Conservation (phyloP, 208 protist genomes). For the Crithidia sp. region DNA sequence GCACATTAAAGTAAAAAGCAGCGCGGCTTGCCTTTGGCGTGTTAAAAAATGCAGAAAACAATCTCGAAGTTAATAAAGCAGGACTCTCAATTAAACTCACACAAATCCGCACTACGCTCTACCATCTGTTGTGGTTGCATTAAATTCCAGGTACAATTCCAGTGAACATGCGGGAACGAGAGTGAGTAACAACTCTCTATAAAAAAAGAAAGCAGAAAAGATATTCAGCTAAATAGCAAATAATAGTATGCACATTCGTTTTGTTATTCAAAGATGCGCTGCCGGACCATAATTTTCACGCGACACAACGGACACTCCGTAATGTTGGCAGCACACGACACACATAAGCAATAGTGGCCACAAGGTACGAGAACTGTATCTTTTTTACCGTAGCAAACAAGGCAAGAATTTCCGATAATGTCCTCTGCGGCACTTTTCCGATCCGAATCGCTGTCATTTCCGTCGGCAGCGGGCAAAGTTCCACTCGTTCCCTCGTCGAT, state of each 20-base stretch:
- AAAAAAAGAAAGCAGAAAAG: slow-evolving; percentile 9
- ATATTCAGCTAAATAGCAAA: not conserved
- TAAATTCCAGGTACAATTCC: too few species aligned
- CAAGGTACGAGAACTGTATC: slow-evolving; percentile 65
- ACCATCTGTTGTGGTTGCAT: too few species aligned
- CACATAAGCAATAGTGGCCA: slow-evolving; percentile 62
- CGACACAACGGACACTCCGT: slow-evolving; percentile 59
- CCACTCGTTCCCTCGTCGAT: slow-evolving; percentile 31
- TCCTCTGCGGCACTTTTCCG: slow-evolving; percentile 20
- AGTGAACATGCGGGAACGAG: too few species aligned
- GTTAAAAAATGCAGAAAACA: too few species aligned
- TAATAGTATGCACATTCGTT: not conserved
- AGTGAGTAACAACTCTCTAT: too few species aligned
- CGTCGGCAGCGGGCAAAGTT: not conserved
- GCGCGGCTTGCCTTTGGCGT: too few species aligned
- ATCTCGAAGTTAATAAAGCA: too few species aligned
- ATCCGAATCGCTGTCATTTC: slow-evolving; percentile 5
- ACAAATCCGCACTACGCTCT: too few species aligned
- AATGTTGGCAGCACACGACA: slow-evolving; percentile 52
- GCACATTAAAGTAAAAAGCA: too few species aligned
- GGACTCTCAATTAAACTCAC: too few species aligned
- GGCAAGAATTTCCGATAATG: slow-evolving; percentile 26
- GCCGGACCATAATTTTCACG: slow-evolving; percentile 49
- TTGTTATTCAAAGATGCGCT: slow-evolving; percentile 31
- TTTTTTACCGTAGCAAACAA: slow-evolving; percentile 47